Evolutionary conservation across 805 yeast species (phyloP).

Genomic region (Myxozyma neotropica): DNA sequence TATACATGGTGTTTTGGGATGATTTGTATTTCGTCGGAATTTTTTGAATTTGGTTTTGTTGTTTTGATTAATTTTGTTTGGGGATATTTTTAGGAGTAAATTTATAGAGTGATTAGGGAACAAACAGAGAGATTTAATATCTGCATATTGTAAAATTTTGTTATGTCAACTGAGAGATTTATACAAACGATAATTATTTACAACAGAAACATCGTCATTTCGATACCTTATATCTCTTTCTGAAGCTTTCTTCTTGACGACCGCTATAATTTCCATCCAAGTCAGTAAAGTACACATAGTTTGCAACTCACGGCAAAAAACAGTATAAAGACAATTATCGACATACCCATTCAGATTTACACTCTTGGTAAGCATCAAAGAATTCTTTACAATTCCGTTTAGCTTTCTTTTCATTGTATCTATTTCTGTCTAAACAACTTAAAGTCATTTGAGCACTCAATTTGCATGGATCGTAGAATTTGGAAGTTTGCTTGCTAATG

Average conservation of each 20-base stretch:
- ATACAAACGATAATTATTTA: not conserved
- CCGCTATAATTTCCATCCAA: not conserved
- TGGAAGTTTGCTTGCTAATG: slow-evolving; percentile 66
- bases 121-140: too few species aligned
- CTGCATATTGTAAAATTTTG: too few species aligned
- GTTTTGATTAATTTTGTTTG: not conserved
- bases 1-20: not conserved
- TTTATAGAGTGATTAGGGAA: not conserved
- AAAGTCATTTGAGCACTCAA: slow-evolving; percentile 87
- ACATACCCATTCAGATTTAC: slow-evolving; percentile 72
- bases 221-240: not conserved
- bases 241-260: not conserved
- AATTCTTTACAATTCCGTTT: slow-evolving; percentile 71
- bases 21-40: too few species aligned
- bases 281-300: not conserved
- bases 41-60: too few species aligned
- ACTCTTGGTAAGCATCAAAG: slow-evolving; percentile 90
- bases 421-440: slow-evolving; percentile 76
- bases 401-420: slow-evolving; percentile 55
- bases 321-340: not conserved
- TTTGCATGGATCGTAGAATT: slow-evolving; percentile 90
- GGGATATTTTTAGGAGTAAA: not conserved
- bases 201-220: too few species aligned
- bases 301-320: too few species aligned
- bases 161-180: not conserved